phyloP scores from a whole-genome alignment of 306 rosid species.

The Pyrus pyrifolia region DNA sequence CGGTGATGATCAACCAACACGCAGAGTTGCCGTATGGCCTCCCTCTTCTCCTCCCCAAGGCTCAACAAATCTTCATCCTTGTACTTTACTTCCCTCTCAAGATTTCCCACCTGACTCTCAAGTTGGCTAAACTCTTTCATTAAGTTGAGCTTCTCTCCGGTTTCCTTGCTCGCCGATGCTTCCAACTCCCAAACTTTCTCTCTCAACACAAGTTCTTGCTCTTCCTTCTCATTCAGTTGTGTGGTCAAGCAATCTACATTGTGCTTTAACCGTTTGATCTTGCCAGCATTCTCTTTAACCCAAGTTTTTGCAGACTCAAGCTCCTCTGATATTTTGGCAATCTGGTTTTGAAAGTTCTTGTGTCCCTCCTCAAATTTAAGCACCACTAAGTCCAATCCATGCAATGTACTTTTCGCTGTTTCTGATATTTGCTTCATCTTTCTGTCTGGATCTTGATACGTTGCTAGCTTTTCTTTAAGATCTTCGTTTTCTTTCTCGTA shows the following conservation, averaged over 20 bases:
- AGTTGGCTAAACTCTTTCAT: slow-evolving; percentile 33
- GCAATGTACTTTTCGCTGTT: slow-evolving; percentile 1
- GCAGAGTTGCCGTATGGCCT: slow-evolving; percentile 78
- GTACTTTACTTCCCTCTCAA: slow-evolving; percentile 45
- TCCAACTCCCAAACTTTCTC: slow-evolving; percentile 55
- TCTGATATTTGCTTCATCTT: slow-evolving; percentile 12
- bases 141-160: slow-evolving; percentile 53
- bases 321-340: slow-evolving; percentile 31
- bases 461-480: slow-evolving; percentile 29
- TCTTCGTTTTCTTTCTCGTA: slow-evolving; percentile 37
- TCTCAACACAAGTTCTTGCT: slow-evolving; percentile 35
- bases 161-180: slow-evolving; percentile 47
- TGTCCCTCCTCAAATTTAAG: slow-evolving; percentile 34
- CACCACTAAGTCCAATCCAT: slow-evolving; percentile 17
- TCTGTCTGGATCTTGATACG: slow-evolving; percentile 25
- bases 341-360: slow-evolving; percentile 5
- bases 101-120: slow-evolving; percentile 43
- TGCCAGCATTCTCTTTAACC: slow-evolving; percentile 28
- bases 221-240: slow-evolving; percentile 40
- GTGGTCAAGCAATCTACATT: slow-evolving; percentile 17
- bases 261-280: slow-evolving; percentile 24
- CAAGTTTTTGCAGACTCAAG: slow-evolving; percentile 38
- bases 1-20: slow-evolving; percentile 59
- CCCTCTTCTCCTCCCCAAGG: slow-evolving; percentile 63
- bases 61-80: slow-evolving; percentile 45